Evolutionary conservation across 768 basidiomycete genomes (phyloP).

Genomic region (Arthromyces matolae): DNA sequence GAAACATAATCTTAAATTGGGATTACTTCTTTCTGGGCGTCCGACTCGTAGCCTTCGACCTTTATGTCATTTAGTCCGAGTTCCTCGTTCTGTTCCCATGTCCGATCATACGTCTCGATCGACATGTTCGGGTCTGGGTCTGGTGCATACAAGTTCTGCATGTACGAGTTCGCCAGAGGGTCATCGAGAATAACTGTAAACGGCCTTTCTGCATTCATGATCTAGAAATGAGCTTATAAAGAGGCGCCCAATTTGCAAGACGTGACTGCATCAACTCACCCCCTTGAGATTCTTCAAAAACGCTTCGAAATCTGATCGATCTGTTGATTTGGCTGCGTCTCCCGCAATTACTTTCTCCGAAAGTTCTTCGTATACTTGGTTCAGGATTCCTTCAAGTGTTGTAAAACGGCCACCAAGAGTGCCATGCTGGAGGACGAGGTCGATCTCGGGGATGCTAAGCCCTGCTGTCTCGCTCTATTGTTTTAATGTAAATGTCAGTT

Average conservation of each 20-base stretch:
- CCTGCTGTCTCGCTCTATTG: conserved; percentile 93
- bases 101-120: conserved; percentile 78
- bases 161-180: conserved; percentile 90
- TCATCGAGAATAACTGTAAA: conserved; percentile 96
- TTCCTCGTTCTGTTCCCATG: conserved; percentile 91
- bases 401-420: conserved; percentile 98
- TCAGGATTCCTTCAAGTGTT: conserved; percentile 90
- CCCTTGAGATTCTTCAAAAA: conserved; percentile 79
- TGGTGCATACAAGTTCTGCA: conserved; percentile 96
- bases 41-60: conserved; percentile 66
- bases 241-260: background rate
- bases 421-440: conserved; percentile 85
- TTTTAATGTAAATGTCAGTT: no score
- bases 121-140: conserved; percentile 95
- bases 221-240: conserved; percentile 35
- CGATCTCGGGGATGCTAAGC: conserved; percentile 89
- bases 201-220: conserved; percentile 71
- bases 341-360: conserved; percentile 84
- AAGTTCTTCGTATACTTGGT: conserved; percentile 94
- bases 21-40: conserved; percentile 15
- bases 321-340: conserved; percentile 51
- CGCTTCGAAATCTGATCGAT: conserved; percentile 58
- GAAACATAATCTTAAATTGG: background rate
- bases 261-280: conserved; percentile 34
- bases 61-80: conserved; percentile 89